Conservation (phyloP, 1,139 yeast genomes). For the Saccharomyces hybrid region DNA sequence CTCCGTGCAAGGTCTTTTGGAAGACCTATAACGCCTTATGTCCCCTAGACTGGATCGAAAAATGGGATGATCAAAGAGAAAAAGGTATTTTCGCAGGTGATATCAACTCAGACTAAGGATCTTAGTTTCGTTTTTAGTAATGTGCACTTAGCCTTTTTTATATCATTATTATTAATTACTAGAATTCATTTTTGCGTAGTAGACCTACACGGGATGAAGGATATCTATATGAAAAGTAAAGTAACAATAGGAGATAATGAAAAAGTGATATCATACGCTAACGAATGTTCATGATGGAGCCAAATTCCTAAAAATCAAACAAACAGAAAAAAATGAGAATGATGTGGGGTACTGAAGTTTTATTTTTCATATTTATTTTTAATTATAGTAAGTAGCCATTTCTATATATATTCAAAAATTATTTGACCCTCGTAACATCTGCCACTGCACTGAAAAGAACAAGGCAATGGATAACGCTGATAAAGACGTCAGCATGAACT, state of each 20-base stretch:
- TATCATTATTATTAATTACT: neutral
- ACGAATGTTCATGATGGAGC: neutral
- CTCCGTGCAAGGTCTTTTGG: slow-evolving; percentile 93
- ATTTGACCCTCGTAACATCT: neutral
- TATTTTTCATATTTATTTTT: neutral
- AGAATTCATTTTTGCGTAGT: neutral
- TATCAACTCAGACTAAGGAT: slow-evolving; percentile 32
- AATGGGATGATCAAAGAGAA: slow-evolving; percentile 92
- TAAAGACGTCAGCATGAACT: neutral
- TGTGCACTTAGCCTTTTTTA: neutral
- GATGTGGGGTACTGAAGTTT: neutral
- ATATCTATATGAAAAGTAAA: neutral
- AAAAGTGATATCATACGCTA: neutral
- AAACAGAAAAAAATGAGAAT: neutral
- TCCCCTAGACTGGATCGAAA: slow-evolving; percentile 87
- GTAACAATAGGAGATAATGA: neutral
- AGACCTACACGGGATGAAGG: neutral
- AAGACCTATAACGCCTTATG: slow-evolving; percentile 86
- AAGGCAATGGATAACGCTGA: neutral
- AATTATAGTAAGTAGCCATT: neutral
- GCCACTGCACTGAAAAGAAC: neutral
- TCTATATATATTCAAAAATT: neutral
- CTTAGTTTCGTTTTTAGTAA: neutral
- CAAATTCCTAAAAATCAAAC: neutral
- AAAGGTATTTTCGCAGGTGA: slow-evolving; percentile 65